Evolutionary conservation across 2,329 filamentous ascomycete genomes (phyloP), one percentile per base, ranked within the genome.

Genomic region (Lachnum nothofagi): DNA sequence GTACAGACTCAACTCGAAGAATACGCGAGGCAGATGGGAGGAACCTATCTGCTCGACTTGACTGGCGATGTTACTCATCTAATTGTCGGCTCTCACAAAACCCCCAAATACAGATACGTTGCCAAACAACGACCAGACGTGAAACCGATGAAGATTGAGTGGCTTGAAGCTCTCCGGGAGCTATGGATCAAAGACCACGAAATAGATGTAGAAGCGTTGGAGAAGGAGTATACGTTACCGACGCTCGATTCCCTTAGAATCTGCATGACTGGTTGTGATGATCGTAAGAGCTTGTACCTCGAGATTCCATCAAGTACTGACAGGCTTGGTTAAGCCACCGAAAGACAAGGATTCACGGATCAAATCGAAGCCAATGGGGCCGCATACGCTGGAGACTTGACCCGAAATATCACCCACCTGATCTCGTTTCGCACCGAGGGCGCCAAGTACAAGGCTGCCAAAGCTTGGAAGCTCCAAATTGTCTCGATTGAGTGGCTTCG

Each of bases 61-160:
- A 97, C 91, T n/a, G 88, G 87, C 48, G 89, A 96, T 67, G 89
- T 95, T 41, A 97, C 93, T 4, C 93, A 98, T 71, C 82, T 98
- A 40, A 79, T 98, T 55, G 88, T 95, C 53, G 93, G 91, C 66
- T 86, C 22, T 10, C 16, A 89, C 62, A 81, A 91, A 65, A 97
- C 91, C 1, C 82, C 86, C 42, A 98, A 98, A 68, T 98, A 98
- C 70, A 86, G 84, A 67, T 95, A 95, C 74, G 91, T 97, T 62
- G 93, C 91, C 46, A 88, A 85, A 64, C 86, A 91, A 66, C 80
- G 93, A 44, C 82, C 85, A 41, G 93, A 98, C 63, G 84, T 98
- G 62, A 83, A 82, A 64, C 84, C 90, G 42, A 83, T 98, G 71
- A 80, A 80, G 37, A 80, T 85, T n/a, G 78, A 80, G 62, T 98